phyloP scores from a whole-genome alignment of 805 yeast species.

The Hemisphaericaspora nanyangensis region DNA sequence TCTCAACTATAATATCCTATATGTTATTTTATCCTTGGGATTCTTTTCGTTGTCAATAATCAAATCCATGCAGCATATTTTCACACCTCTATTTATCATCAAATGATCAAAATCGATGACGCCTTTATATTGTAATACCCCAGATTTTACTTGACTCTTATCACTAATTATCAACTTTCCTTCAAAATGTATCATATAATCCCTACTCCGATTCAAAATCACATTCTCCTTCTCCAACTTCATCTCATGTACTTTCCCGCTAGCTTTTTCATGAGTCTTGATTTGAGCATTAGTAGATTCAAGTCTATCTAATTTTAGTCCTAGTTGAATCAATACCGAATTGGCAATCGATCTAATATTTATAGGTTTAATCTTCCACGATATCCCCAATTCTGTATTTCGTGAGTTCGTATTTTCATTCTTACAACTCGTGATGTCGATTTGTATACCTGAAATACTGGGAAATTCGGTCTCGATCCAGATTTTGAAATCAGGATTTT shows the following conservation, averaged over 20 bases:
- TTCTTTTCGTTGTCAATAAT: constrained; percentile 4
- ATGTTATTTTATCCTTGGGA: constrained; percentile 8
- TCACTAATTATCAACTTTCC: constrained; percentile 23
- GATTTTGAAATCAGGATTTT: constrained; percentile 14
- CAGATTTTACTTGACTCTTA: constrained; percentile 13
- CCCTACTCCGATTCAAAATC: constrained; percentile 13
- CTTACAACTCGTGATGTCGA: constrained; percentile 9
- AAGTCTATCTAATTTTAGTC: constrained; percentile 23
- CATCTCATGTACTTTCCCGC: constrained; percentile 26
- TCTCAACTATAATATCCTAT: constrained; percentile 6
- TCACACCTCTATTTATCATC: constrained; percentile 28
- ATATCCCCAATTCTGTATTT: constrained; percentile 2
- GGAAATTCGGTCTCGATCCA: constrained; percentile 31
- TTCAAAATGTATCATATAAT: constrained; percentile 21
- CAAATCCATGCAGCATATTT: constrained; percentile 20
- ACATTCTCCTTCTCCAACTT: constrained; percentile 4
- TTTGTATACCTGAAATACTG: constrained; percentile 26
- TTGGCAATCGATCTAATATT: constrained; percentile 15
- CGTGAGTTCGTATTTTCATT: neutral
- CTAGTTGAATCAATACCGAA: constrained; percentile 18
- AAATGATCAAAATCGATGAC: constrained; percentile 28
- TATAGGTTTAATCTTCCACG: constrained; percentile 28
- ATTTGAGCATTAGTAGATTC: constrained; percentile 14
- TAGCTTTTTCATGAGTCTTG: constrained; percentile 23
- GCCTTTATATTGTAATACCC: constrained; percentile 23